These are phyloP conservation scores for Cladophialophora immunda DNA, from an alignment of 2,329 filamentous ascomycete genomes.

Conservation along the genomic window DNA sequence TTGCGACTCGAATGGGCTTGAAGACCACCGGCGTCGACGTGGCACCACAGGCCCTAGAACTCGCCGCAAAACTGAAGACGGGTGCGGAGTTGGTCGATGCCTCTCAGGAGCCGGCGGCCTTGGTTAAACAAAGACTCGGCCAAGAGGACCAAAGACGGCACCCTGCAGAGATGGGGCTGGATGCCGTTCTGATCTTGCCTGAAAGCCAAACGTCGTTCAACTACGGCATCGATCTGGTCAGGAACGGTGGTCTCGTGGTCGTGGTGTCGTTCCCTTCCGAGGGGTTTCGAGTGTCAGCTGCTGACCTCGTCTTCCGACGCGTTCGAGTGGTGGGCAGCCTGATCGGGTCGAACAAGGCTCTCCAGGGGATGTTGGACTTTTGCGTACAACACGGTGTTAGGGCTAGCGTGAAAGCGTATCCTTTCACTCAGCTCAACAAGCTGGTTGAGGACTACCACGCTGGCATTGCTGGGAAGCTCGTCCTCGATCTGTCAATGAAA, in stretches of 20 bases:
- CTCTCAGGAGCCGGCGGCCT: constrained; percentile 45
- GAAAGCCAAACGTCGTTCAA: constrained; percentile 50
- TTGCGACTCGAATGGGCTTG: constrained; percentile 78
- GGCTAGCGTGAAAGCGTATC: constrained; percentile 30
- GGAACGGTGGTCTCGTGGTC: constrained; percentile 45
- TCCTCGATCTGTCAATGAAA: constrained; percentile 24
- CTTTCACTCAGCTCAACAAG: constrained; percentile 36
- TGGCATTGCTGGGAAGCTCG: constrained; percentile 36
- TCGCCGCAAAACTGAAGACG: constrained; percentile 69
- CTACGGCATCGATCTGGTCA: constrained; percentile 43
- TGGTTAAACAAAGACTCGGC: constrained; percentile 43
- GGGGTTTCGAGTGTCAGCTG: constrained; percentile 9
- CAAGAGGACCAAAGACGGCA: constrained; percentile 30
- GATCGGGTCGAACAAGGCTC: constrained; percentile 57
- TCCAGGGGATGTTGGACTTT: constrained; percentile 74
- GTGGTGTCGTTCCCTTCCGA: constrained; percentile 44
- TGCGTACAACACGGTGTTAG: constrained; percentile 28
- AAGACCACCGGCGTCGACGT: constrained; percentile 65
- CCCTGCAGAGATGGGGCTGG: constrained; percentile 53
- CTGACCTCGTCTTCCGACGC: constrained; percentile 44
- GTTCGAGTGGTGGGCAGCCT: constrained; percentile 57
- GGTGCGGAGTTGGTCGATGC: constrained; percentile 53
- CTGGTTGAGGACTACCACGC: constrained; percentile 37
- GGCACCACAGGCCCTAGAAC: constrained; percentile 70
- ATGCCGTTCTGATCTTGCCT: constrained; percentile 54